Base-by-base conservation (phyloP, 2,329 filamentous ascomycete species). In the Arthrocladium fulminans region DNA sequence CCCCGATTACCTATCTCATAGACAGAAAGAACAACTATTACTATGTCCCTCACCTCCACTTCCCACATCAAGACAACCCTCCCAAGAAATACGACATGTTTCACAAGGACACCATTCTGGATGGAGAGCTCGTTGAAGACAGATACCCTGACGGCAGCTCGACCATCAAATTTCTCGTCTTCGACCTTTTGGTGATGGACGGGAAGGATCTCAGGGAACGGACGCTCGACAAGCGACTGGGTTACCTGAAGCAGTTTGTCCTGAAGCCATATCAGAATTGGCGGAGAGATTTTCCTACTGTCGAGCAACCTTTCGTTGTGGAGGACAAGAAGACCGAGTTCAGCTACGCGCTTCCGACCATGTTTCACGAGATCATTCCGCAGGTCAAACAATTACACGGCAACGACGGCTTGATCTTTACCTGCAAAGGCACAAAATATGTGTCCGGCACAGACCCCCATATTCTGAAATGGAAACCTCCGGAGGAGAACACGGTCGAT, bases 21-120 rank as follows among this genome's bases (percentile, higher is more conserved):
- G 90, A 98, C 69, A 88, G 92, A 62, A 94, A 89, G 70, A 97
- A 98, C 70, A 88, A 97, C 65, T 98, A 92, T 73, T 95, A 90
- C 78, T 88, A 77, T 61, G 80, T 97, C 52, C 77, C 79, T 24
- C 74, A 77, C 52, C 75, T 97, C 20, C 88, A 94, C 65, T 89
- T 97, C 58, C 92, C 92, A 0, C 72, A 84, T 19, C 79, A 79
- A 30, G 72, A 85, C 55, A 70, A 72, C 0, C 44, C 32, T 10
- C 57, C 61, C 27, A 29, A 29, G 22, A 75, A 78, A 9, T 71
- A 67, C 52, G 67, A 73, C 37, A 74, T 72, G 12, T 96, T 86
- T 64, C 88, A 97, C 63, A 77, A 73, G 12, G 78, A 80, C 51
- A 97, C 92, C 0, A 70, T 98, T 24, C 76, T 97, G 40, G 92